Evolutionary conservation across 2,329 filamentous ascomycete genomes (phyloP), one percentile per base, ranked within the genome.

Genomic region (Escovopsis sp.): DNA sequence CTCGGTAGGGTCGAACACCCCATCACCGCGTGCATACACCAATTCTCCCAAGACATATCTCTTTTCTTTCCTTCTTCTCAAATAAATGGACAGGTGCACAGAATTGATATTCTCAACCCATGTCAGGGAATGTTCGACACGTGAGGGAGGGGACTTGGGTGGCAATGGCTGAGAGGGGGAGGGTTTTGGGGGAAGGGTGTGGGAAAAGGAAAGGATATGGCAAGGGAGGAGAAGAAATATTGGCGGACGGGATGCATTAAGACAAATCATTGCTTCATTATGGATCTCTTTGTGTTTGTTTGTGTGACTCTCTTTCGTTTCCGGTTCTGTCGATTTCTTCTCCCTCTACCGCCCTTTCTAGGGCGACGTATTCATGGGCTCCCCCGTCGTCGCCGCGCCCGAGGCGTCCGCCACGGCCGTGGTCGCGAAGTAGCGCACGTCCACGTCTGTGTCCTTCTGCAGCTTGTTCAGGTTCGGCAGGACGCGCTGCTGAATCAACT

Each of bases 391-490:
- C 30, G 35, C 32, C 4, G 13, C n/a, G 25, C 64, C 66, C 33
- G 62, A 61, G 38, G 70, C 68, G 35, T 61, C 62, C 57, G 72
- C 76, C 41, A 80, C 79, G 33, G 90, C 88, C 44, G 84, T 92
- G 42, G 86, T 93, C 44, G 90, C 90, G 62, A 94, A 98, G 67
- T 88, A 98, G 58, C 90, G 77, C 52, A 98, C 90, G 62, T 98
- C 90, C 48, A 96, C 88, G 62, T 98, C 90, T 46, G 92, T 84
- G 55, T 98, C 90, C 63, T 88, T 82, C 66, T 94, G 87, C 51
- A 98, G 69, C 67, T 94, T 94, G 66, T 88, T 82, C 48, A 98
- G 64, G 55, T 85, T 88, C 18, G 88, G 87, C 52, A 94, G 62
- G 53, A 96, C 79, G 52, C 83, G 79, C 59, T 84, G 75, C 57